Evolutionary conservation across 805 yeast species (phyloP).

Genomic region (Suhomyces tanzawaensis): DNA sequence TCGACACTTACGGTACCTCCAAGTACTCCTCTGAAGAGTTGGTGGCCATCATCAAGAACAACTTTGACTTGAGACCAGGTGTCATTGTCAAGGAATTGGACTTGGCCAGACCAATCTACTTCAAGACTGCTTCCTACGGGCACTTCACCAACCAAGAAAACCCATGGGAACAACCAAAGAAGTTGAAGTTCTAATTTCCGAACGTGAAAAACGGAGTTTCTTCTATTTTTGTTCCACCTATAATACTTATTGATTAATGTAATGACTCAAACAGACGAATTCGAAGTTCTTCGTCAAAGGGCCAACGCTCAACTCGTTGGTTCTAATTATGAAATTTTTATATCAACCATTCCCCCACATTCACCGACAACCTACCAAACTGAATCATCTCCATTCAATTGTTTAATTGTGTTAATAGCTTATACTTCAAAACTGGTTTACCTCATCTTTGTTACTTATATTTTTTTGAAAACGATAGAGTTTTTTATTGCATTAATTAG

Average conservation of each 20-base stretch:
- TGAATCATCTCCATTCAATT: slow-evolving; percentile 6
- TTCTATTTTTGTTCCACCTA: too few relatives aligned
- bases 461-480: slow-evolving; percentile 31
- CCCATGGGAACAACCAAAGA: slow-evolving; percentile 98
- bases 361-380: slow-evolving; percentile 3
- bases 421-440: slow-evolving; percentile 1
- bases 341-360: slow-evolving; percentile 1
- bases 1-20: slow-evolving; percentile 98
- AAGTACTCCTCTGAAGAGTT: slow-evolving; percentile 84
- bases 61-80: slow-evolving; percentile 99
- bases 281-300: slow-evolving; percentile 7
- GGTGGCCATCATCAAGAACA: slow-evolving; percentile 85
- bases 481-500: slow-evolving; percentile 43
- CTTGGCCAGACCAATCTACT: slow-evolving; percentile 98
- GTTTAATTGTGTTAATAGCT: slow-evolving; percentile 10
- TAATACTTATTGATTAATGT: slow-evolving; percentile 40
- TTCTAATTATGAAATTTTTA: slow-evolving; percentile 15
- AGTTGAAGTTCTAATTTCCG: slow-evolving; percentile 52
- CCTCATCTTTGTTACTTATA: slow-evolving; percentile 19
- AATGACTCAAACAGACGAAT: slow-evolving; percentile 31
- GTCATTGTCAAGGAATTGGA: slow-evolving; percentile 94
- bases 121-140: slow-evolving; percentile 98
- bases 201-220: too few relatives aligned
- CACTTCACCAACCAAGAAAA: slow-evolving; percentile 99
- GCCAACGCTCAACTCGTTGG: slow-evolving; percentile 50